phyloP scores from a whole-genome alignment of 2,329 filamentous ascomycete genomes.

The Pleoardoris graminearum region DNA sequence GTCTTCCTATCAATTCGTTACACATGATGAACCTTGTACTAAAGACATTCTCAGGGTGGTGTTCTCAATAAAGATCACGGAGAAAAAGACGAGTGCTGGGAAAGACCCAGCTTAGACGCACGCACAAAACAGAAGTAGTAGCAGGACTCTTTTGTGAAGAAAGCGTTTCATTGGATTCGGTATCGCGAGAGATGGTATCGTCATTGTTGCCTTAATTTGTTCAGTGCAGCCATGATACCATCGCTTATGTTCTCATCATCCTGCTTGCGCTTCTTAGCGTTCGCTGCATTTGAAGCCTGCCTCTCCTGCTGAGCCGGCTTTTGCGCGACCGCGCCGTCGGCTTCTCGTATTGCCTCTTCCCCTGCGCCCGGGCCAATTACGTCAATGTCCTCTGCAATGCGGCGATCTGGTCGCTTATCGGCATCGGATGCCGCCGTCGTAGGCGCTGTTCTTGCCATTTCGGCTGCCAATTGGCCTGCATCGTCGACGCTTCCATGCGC shows the following conservation, averaged over 20 bases:
- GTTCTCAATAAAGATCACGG: no score
- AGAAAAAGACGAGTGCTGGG: no score
- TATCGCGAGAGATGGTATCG: no score
- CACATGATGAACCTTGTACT: no score
- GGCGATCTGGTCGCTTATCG: slow-evolving; percentile 41
- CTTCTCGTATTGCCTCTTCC: slow-evolving; percentile 39
- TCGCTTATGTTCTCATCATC: slow-evolving; percentile 56
- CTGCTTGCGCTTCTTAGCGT: slow-evolving; percentile 41
- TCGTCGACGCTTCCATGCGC: slow-evolving; percentile 36
- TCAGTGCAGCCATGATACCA: slow-evolving; percentile 62
- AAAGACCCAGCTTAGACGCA: no score
- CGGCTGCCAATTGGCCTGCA: slow-evolving; percentile 33
- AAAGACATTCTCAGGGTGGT: no score
- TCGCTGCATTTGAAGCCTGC: slow-evolving; percentile 14
- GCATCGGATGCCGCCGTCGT: slow-evolving; percentile 33
- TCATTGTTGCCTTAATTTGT: slow-evolving; percentile 54
- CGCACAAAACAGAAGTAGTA: no score
- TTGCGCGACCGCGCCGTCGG: slow-evolving; percentile 16
- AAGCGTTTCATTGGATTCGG: no score
- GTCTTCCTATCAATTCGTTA: no score
- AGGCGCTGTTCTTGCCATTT: slow-evolving; percentile 25
- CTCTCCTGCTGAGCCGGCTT: slow-evolving; percentile 24
- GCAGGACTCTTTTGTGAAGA: no score
- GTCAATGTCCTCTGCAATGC: slow-evolving; percentile 36
- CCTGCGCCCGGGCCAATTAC: slow-evolving; percentile 49